phyloP scores from a whole-genome alignment of 176 grass and related monocot genomes.

The Oryza glaberrima region DNA sequence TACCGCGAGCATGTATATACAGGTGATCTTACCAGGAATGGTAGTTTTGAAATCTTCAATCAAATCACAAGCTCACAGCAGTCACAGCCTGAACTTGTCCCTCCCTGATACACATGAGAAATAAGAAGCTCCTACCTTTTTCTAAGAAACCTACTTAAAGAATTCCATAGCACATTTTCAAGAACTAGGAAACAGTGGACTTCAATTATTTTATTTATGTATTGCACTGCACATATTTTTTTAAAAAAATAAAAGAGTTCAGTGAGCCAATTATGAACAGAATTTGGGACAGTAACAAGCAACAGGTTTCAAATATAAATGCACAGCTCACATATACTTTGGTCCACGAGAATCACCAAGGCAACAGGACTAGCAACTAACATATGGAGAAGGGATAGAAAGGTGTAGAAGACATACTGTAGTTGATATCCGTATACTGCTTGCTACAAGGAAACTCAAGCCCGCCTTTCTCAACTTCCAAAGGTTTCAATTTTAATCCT shows the following conservation, averaged over 20 bases:
- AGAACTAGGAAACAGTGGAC: conserved; percentile 4
- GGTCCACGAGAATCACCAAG: conserved; percentile 13
- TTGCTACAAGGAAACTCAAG: conserved; percentile 29
- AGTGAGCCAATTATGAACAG: conserved; percentile 14
- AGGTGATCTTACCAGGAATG: not conserved
- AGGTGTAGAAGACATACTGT: conserved; percentile 29
- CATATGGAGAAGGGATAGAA: conserved; percentile 9
- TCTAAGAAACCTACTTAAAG: conserved; percentile 12
- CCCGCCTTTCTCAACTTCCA: conserved; percentile 37
- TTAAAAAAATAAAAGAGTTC: not conserved
- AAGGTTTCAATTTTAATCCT: conserved; percentile 13
- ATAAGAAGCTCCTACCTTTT: conserved; percentile 10
- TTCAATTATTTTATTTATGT: conserved; percentile 12
- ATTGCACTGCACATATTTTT: conserved; percentile 15
- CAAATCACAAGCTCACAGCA: not conserved
- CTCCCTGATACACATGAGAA: not conserved
- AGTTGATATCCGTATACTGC: conserved; percentile 30
- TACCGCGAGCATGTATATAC: not conserved
- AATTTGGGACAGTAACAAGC: conserved; percentile 6
- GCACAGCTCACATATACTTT: conserved; percentile 20
- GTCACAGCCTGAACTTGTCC: not conserved
- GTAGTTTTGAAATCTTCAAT: not conserved
- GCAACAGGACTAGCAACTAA: conserved; percentile 41
- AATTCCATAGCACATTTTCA: not conserved
- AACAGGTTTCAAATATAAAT: not conserved